Base-by-base conservation (phyloP, 2,329 filamentous ascomycete species). In the Epichloe typhina region DNA sequence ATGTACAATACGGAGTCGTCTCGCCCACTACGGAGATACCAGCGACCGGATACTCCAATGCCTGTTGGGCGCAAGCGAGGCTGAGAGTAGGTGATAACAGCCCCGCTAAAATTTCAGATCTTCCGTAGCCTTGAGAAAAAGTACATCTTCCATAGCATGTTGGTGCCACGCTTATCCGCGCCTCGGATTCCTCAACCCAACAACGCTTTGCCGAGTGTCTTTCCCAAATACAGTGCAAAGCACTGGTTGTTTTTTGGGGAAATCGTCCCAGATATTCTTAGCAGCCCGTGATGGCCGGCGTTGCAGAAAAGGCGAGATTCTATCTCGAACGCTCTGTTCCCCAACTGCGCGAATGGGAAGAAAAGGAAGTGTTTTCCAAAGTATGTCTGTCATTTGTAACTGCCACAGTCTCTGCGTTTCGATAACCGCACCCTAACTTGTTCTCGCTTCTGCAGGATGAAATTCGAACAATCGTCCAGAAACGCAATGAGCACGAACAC, bases 251-350 rank as follows among this genome's bases (percentile, higher is more conserved):
- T 9, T 21, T 21, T n/a, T 4, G 3, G 19, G 13, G 12, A 13
- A 3, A n/a, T 13, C 13, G 36, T 7, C 36, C 15, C 15, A n/a
- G 36, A 13, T n/a, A 6, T 38, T n/a, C 11, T 21, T 9, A 31
- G 31, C 8, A 11, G 35, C 11, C 5, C n/a, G 21, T 48, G 53
- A 95, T 95, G 88, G 80, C 89, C 1, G 84, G 82, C 41, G 84
- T 93, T 52, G 84, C 86, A 56, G 93, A 97, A 63, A 97, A 96
- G 70, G 93, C 91, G 51, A 87, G 91, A 52, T 97, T 91, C 70
- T 96, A 87, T 68, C 79, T 97, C 56, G 93, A 98, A 72, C 85
- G 91, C 59, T 85, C 86, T 2, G 87, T 96, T 42, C 88, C 90
- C 15, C 90, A 97, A 67, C 78, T 98, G 52, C 88, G 89, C 55